Evolutionary conservation across 805 yeast genomes (phyloP), one percentile per base, ranked within the genome.

Genomic region (Wickerhamomyces queroliae): DNA sequence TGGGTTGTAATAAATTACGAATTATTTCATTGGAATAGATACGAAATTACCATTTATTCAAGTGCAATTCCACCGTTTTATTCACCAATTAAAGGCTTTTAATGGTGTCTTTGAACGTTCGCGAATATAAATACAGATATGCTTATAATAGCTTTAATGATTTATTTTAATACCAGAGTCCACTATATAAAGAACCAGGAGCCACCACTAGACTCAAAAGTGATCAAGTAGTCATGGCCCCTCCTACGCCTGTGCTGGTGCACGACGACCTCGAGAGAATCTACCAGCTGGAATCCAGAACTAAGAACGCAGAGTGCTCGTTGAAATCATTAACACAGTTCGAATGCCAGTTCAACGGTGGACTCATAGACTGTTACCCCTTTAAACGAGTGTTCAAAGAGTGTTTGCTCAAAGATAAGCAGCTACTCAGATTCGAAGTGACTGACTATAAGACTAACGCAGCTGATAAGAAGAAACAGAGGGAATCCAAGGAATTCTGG

Each of bases 361-460:
- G 59, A n/a, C 53, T 62, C 18, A 61, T 69, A 28, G 55, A 62
- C 8, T 74, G 80, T 50, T 48, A 62, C 3, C 78, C 80, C 2
- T 74, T 74, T 55, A 72, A 63, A 40, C 48, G 79, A 20, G 36
- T 72, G 2, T 73, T 72, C 54, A 56, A 66, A 20, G 61, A 70
- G 41, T 73, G 79, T 50, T 37, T 55, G 11, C 58, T 62, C 42
- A 45, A 45, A 18, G 49, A 45, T 43, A 36, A 50, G 42, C 18
- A 44, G 41, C 32, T 62, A 49, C 41, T 38, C 16, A 27, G 59
- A 31, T 47, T 66, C 8, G 77, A 70, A 43, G 49, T 70, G 11
- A 72, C 76, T 0, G 56, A 52, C 11, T 40, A 42, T 17, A 36
- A 31, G 11, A 72, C 71, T 20, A 70, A 66, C 38, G 56, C 53